Percentiles rank a stretch among this genome's conserved stretches.
These are phyloP conservation scores for Fraxinus sp. DNA, from an alignment of 305 asterid species.

Conservation along the genomic window DNA sequence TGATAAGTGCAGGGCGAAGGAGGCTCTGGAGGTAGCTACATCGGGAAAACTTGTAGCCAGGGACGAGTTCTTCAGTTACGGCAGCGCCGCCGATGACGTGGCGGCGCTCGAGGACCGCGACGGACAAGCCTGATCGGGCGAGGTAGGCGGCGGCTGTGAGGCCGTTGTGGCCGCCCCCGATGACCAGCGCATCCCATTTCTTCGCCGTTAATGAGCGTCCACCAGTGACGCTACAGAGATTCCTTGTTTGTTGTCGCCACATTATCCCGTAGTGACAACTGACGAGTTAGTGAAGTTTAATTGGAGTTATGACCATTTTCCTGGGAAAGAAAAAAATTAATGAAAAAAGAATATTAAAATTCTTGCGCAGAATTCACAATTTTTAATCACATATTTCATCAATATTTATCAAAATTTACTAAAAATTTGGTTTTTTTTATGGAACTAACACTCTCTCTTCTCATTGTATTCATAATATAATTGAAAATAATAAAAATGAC, in stretches of 20 bases:
- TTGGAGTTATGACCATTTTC: not conserved
- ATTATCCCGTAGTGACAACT: not conserved
- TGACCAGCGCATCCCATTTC: conserved; percentile 84
- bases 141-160: conserved; percentile 95
- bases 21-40: conserved; percentile 98
- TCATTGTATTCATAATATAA: too few relatives aligned
- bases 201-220: conserved; percentile 32
- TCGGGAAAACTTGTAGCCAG: conserved; percentile 94
- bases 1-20: conserved; percentile 75
- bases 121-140: conserved; percentile 87
- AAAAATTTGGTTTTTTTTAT: too few relatives aligned
- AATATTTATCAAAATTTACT: too few relatives aligned
- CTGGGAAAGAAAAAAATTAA: not conserved
- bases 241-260: not conserved
- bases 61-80: conserved; percentile 86
- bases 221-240: not conserved
- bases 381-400: too few relatives aligned
- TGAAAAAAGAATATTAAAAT: too few relatives aligned
- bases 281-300: not conserved
- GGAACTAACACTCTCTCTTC: too few relatives aligned
- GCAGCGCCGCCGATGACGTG: conserved; percentile 94
- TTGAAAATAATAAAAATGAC: not conserved
- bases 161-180: conserved; percentile 97
- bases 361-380: not conserved
- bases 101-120: conserved; percentile 95